phyloP scores from a whole-genome alignment of 2,329 filamentous ascomycete species.

The Saccharata proteae region DNA sequence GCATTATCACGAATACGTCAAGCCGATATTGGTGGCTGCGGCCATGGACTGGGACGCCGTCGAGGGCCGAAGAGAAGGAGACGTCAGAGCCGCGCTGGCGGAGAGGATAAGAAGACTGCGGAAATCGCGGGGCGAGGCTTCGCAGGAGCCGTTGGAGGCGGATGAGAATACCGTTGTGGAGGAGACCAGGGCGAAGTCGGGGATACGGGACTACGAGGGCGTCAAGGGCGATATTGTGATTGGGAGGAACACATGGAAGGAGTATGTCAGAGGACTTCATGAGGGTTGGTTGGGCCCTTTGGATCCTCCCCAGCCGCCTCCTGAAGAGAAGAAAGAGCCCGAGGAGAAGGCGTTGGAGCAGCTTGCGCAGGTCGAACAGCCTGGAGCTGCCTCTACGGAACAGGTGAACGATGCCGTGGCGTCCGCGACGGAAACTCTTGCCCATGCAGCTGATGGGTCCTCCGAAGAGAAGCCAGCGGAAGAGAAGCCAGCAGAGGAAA shows the following conservation, averaged over 20 bases:
- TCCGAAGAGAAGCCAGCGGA: slow-evolving; percentile 9
- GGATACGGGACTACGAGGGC: slow-evolving; percentile 60
- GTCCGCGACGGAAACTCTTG: slow-evolving; percentile 10
- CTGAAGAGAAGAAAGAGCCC: slow-evolving; percentile 12
- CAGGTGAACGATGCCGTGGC: slow-evolving; percentile 24
- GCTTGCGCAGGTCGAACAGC: neutral
- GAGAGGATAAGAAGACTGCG: slow-evolving; percentile 65
- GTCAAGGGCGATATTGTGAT: slow-evolving; percentile 76
- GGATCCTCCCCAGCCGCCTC: slow-evolving; percentile 40
- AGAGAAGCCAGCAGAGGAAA: slow-evolving; percentile 15
- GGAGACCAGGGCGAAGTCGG: slow-evolving; percentile 51
- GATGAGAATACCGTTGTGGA: slow-evolving; percentile 50
- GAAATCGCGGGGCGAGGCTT: slow-evolving; percentile 46
- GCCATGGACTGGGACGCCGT: slow-evolving; percentile 94
- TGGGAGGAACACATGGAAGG: slow-evolving; percentile 91
- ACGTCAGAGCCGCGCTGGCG: slow-evolving; percentile 75
- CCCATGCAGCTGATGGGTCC: slow-evolving; percentile 3
- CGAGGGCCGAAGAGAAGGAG: slow-evolving; percentile 84
- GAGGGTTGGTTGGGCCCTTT: slow-evolving; percentile 93
- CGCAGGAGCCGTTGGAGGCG: slow-evolving; percentile 31
- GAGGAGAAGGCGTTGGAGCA: neutral
- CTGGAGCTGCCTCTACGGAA: slow-evolving; percentile 8
- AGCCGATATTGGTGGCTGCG: slow-evolving; percentile 79
- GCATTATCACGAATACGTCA: slow-evolving; percentile 91
- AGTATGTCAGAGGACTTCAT: slow-evolving; percentile 85